A percentile compares a stretch with the other conserved stretches of the same genome.
Evolutionary conservation across 2,329 filamentous ascomycete genomes (phyloP).

Genomic region (Nigrospora osmanthi): DNA sequence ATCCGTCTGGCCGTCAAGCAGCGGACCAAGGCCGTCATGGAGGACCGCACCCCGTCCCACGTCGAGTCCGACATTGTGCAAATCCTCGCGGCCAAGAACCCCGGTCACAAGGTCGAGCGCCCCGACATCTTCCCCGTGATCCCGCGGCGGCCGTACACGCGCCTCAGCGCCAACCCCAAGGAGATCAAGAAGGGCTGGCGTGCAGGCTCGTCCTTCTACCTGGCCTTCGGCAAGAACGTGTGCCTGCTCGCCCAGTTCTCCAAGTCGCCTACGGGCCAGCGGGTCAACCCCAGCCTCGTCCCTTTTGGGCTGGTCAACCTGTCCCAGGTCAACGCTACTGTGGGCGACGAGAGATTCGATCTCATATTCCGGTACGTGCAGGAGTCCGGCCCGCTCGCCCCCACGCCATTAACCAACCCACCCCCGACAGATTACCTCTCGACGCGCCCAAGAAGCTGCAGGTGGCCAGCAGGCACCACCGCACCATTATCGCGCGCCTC

Average conservation of each 20-base stretch:
- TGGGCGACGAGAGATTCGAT: constrained; percentile 48
- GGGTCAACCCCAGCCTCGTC: constrained; percentile 37
- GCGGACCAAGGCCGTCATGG: constrained; percentile 17
- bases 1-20: constrained; percentile 32
- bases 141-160: constrained; percentile 33
- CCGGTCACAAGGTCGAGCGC: constrained; percentile 21
- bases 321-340: constrained; percentile 41
- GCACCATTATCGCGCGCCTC: constrained; percentile 44
- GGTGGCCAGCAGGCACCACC: constrained; percentile 45
- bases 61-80: constrained; percentile 37
- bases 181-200: constrained; percentile 35
- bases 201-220: constrained; percentile 45
- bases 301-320: constrained; percentile 45
- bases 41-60: constrained; percentile 35
- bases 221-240: constrained; percentile 45
- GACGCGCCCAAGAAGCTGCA: constrained; percentile 36
- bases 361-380: constrained; percentile 42
- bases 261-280: constrained; percentile 35
- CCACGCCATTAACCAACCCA: constrained; percentile 10
- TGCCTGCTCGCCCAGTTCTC: constrained; percentile 44
- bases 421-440: constrained; percentile 27
- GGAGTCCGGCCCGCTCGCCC: not conserved
- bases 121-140: constrained; percentile 45
- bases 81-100: constrained; percentile 37
- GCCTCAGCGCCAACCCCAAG: constrained; percentile 30